A percentile compares a stretch with the other conserved stretches of the same genome.
These are phyloP conservation scores for Leccinum ponderosum DNA, from an alignment of 1,284 basidiomycete species.

Conservation along the genomic window DNA sequence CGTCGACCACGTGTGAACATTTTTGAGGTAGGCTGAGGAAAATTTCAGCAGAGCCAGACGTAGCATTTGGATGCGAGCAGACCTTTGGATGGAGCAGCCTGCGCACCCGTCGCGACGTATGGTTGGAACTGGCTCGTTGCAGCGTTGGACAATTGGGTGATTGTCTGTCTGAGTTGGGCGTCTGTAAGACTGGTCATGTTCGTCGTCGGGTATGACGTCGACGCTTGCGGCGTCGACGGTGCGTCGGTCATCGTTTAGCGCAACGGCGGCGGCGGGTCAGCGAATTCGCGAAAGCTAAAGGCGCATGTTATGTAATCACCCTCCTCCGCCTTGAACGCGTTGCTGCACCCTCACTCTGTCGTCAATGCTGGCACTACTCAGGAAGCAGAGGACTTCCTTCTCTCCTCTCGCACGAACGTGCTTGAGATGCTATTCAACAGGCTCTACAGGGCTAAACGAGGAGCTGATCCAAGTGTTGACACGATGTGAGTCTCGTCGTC, in stretches of 20 bases:
- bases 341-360: not conserved
- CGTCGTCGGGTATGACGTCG: constrained; percentile 35
- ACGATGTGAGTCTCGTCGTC: constrained; percentile 34
- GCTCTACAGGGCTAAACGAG: constrained; percentile 36
- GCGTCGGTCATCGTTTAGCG: constrained; percentile 29
- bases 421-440: constrained; percentile 18
- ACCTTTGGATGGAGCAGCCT: constrained; percentile 46
- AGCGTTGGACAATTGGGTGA: constrained; percentile 46
- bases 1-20: constrained; percentile 61
- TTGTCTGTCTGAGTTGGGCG: constrained; percentile 57
- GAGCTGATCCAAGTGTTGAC: constrained; percentile 44
- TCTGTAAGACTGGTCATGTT: constrained; percentile 50
- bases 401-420: constrained; percentile 3
- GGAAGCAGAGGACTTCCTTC: not conserved
- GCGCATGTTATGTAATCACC: constrained; percentile 31
- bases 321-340: not conserved
- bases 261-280: not conserved
- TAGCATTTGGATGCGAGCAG: not conserved
- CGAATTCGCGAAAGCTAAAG: constrained; percentile 4
- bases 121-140: constrained; percentile 41
- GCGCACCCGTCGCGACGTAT: constrained; percentile 45
- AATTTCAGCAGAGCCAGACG: constrained; percentile 8
- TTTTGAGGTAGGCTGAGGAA: constrained; percentile 57
- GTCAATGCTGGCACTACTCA: constrained; percentile 17
- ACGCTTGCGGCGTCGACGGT: constrained; percentile 19